Evolutionary conservation across 805 yeast species (phyloP), one percentile per base, ranked within the genome.

Genomic region (Lachancea kluyveri): DNA sequence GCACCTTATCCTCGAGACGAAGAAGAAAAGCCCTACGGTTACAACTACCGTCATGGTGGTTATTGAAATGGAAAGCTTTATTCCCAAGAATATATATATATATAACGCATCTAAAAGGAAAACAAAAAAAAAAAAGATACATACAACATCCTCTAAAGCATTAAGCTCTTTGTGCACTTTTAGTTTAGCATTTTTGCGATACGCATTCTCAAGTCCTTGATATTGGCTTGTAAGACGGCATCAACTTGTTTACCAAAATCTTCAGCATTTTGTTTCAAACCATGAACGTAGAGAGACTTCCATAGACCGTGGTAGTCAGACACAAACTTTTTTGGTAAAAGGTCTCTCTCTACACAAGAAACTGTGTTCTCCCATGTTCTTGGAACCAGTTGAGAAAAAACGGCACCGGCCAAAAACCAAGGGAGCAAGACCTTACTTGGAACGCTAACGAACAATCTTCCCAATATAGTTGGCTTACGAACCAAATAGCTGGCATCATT

Each of bases 401-500:
- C 39, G 8, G 40, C 25, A 4, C 46, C 45, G 9, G 48, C 50
- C 10, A 54, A 30, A 5, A 37, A 24, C 31, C 48, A 36, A n/a
- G 57, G 55, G 8, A 47, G 26, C n/a, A 51, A 15, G 6, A 50
- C 5, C 35, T 54, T 50, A 8, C 48, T 36, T 3, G 59, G 57
- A 4, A 46, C 18, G 32, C 52, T 46, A 4, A 54, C 49, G 14
- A 43, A 28, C 4, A 42, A 5, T 16, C 30, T 37, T 6, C 45
- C 39, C 22, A 43, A 13, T 6, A 42, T n/a, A 8, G 42, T 32
- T 11, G 42, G 43, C 2, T 35, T 36, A 12, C 40, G 33, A 14
- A 31, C 23, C 18, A 35, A 22, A n/a, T 39, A 3, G 7, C 35
- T 32, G n/a, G 41, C 32, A 22, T 29, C 23, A 13, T 19, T 29